Evolutionary conservation across 768 basidiomycete genomes (phyloP), one percentile per base, ranked within the genome.

Genomic region (Tylopilus subfusipes): DNA sequence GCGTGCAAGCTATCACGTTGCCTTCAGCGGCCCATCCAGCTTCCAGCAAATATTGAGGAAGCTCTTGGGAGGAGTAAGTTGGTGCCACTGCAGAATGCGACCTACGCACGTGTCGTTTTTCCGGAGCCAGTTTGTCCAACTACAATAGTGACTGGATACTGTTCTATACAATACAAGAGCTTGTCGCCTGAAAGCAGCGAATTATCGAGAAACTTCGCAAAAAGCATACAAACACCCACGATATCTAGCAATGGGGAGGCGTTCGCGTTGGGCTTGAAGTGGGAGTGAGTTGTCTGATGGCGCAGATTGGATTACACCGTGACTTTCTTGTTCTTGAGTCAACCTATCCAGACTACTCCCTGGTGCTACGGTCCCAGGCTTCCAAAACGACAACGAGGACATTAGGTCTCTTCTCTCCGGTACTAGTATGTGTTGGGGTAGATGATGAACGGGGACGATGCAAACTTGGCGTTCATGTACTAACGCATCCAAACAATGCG

Each of bases 111-210:
- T 59, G 96, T 99, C 8, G 94, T 96, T 74, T 99, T 98, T 43
- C 97, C 97, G 54, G 91, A 97, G 3, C 97, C 97, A 0, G 97
- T 98, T 64, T 98, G 90, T 10, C 90, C 96, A 10, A 96, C 90
- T 6, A 98, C 85, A 47, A 98, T 91, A 2, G 86, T 79, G 10
- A 94, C 88, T 5, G 88, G 87, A 65, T 87, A 80, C 50, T 81
- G 84, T 73, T 98, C 96, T 24, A 98, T 72, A 54, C 86, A 85
- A 63, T 91, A 89, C 9, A 98, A 72, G 3, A 98, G 75, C 56
- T 84, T 86, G 42, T 91, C 79, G 48, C 84, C 93, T 95, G 67
- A 27, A 43, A 19, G 22, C 33, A 25, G 10, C 46, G 6, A 36
- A 38, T 31, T 22, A 36, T 31, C 31, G 54, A 50, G n/a, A 27